Percentiles rank a stretch among this genome's conserved stretches.
Evolutionary conservation across 208 protist genomes (phyloP).

Genomic region (Acanthamoeba triangularis): DNA sequence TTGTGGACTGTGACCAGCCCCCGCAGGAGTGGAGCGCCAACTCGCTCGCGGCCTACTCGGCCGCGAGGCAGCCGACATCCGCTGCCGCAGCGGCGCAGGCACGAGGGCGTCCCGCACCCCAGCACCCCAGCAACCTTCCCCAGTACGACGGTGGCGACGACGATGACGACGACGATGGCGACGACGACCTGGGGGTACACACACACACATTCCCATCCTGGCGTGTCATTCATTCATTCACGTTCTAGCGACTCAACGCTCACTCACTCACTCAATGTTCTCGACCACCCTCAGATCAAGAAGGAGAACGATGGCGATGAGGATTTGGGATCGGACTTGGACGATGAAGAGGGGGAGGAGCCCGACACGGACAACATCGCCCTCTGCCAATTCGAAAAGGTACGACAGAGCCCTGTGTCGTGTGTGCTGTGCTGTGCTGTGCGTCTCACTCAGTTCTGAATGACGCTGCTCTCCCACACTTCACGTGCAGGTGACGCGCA

Average conservation of each 20-base stretch:
- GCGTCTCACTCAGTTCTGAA: not conserved
- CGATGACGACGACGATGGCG: conserved; percentile 67
- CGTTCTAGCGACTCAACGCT: not conserved
- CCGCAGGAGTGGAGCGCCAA: not conserved
- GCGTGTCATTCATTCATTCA: not conserved
- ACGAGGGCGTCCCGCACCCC: not conserved
- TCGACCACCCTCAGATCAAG: conserved; percentile 20
- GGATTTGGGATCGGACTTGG: conserved; percentile 82
- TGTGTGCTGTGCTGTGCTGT: not conserved
- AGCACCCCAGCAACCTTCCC: conserved; percentile 45
- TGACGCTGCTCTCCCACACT: not conserved
- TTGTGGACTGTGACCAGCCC: not conserved
- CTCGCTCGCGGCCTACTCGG: not conserved
- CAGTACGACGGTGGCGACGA: conserved; percentile 65
- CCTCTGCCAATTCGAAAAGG: conserved; percentile 87
- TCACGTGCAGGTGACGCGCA: conserved; percentile 76
- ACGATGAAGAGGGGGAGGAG: conserved; percentile 86
- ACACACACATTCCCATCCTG: too few relatives aligned
- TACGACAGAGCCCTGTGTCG: not conserved
- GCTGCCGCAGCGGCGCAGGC: too few relatives aligned
- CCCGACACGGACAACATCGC: conserved; percentile 84
- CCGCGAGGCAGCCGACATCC: not conserved
- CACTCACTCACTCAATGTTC: too few relatives aligned
- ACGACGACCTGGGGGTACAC: conserved; percentile 74
- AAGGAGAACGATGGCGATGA: conserved; percentile 79